Base-by-base conservation (phyloP, 495 filamentous ascomycete genomes). In the Lepidopterella palustris region DNA sequence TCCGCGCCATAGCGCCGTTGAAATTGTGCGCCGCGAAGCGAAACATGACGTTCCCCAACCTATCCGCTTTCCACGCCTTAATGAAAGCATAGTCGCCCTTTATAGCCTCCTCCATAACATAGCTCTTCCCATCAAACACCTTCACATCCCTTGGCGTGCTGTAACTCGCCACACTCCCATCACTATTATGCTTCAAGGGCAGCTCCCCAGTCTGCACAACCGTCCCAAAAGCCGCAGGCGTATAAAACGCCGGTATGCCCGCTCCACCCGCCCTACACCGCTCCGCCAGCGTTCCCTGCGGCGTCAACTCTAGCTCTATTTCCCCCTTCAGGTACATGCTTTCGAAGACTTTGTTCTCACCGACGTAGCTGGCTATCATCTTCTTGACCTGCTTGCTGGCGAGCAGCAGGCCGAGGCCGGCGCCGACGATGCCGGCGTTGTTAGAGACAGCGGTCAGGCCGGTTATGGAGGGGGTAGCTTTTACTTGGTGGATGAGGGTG, bases 201-300 rank as follows among this genome's bases (percentile, higher is more conserved):
- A 87, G 82, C 35, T 83, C 79, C 28, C 84, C 84, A 0, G 79
- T 76, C 67, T 86, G 81, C 9, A 87, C 71, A 21, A 83, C 76
- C 0, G 84, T 85, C 53, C 80, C 78, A 4, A 82, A 77, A 5
- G 82, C 84, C 4, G 84, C 84, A 0, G 83, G 82, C 0, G 84
- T 87, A 63, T 78, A 87, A 61, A 87, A 87, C 1, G 83, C 84
- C 15, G 84, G 84, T 20, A 87, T 84, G 0, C 84, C 84, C n/a
- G 82, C 82, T 9, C 84, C 84, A 0, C 82, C 84, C 3, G 83
- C 82, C 10, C 83, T 66, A 56, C 84, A 74, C 62, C 81, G 75
- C 73, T 87, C 84, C 0, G 83, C 84, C 25, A 87, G 71, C 8
- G 83, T 86, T 4, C 84, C 84, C 66, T 87, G 84, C 0, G 84